These are phyloP conservation scores for Kernera saxatilis DNA, from an alignment of 345 rosid genomes.

Conservation along the genomic window DNA sequence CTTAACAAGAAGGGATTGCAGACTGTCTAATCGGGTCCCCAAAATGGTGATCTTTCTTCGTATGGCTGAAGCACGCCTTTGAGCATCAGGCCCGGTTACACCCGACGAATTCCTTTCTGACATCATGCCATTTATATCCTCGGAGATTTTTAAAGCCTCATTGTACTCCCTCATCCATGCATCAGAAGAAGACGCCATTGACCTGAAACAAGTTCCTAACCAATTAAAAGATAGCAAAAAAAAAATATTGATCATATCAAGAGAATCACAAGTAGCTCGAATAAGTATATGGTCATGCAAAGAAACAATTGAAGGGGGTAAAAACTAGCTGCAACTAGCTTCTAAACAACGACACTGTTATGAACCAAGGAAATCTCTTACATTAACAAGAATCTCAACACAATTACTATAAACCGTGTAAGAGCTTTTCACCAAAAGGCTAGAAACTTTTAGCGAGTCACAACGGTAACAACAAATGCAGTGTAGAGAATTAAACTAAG, in stretches of 20 bases:
- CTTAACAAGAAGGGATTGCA: constrained; percentile 66
- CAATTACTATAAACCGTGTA: background rate
- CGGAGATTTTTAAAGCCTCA: constrained; percentile 69
- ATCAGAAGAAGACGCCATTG: constrained; percentile 74
- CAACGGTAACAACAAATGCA: background rate
- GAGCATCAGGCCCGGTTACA: constrained; percentile 73
- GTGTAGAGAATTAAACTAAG: no score
- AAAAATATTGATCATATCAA: background rate
- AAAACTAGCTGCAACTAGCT: background rate
- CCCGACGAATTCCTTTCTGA: constrained; percentile 55
- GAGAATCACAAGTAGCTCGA: background rate
- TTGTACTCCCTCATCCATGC: constrained; percentile 84
- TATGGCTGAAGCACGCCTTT: constrained; percentile 80
- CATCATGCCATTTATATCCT: constrained; percentile 85
- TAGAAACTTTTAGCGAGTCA: constrained; percentile 5
- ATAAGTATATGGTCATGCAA: background rate
- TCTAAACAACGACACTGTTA: background rate
- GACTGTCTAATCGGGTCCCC: constrained; percentile 78
- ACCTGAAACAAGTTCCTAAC: constrained; percentile 24
- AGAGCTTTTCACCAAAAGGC: background rate
- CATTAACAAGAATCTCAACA: background rate
- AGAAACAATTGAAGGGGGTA: background rate
- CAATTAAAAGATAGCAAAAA: background rate
- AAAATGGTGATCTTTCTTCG: constrained; percentile 89
- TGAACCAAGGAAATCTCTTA: background rate